Base-by-base conservation (phyloP, 352 stramenopile genomes). In the Globisporangium carolinianum region DNA sequence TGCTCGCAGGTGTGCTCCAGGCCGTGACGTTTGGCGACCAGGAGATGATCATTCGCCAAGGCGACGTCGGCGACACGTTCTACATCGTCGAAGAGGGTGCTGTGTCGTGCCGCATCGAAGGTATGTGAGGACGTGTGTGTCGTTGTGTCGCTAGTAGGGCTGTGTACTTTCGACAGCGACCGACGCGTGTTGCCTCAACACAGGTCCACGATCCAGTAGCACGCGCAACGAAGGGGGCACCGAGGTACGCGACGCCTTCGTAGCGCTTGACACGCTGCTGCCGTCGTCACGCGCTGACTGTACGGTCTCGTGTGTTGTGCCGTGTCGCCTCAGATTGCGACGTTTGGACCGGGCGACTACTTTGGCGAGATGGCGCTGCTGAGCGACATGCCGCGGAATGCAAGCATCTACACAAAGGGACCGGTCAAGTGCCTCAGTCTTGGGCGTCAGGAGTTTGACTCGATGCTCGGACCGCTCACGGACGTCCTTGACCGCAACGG, bases 361-460 rank as follows among this genome's bases (percentile, higher is more conserved):
- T 97, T 97, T 62, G 89, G 90, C n/a, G 89, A 97, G 62, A 87
- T 89, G 69, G 86, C 89, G n/a, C 71, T 97, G 46, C 73, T 97
- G n/a, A 86, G 85, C 48, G 78, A 93, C 52, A 89, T 96, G 80
- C 83, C 82, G 5, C 79, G 87, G 14, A 91, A 91, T 46, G 79
- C 78, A 41, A 91, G 75, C 37, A 79, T 91, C 58, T 76, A 71
- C 52, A 71, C 80, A 4, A 80, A 87, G 57, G 76, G 76, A 7
- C 38, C 62, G 2, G 80, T 87, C 46, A 91, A 91, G 62, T 91
- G 80, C 43, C 65, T 91, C 11, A 83, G 67, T 35, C 73, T 91
- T 24, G 76, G 69, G 2, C 76, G 82, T 15, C 68, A 87, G 51
- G 82, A 91, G 54, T 91, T 91, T 55, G 77, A 89, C 62, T 83